Base-by-base conservation (phyloP, 768 basidiomycete species). In the Leucocoprinus birnbaumii region DNA sequence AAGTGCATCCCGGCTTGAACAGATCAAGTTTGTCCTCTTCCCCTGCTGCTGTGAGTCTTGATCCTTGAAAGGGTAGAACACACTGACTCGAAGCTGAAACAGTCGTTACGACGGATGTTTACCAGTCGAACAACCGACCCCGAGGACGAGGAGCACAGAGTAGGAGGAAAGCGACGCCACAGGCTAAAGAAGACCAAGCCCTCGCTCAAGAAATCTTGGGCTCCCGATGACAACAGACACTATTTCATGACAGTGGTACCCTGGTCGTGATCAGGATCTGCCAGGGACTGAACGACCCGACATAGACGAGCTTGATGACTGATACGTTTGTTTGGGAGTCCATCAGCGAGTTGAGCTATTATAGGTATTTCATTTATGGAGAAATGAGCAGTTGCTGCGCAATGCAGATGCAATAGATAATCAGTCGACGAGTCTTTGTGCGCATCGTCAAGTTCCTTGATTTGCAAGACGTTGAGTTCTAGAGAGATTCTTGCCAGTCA, bases 181-280 rank as follows among this genome's bases (percentile, higher is more conserved):
- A n/a, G n/a, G 31, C 27, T 55, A 46, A 47, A 55, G 38, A 53
- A 53, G 43, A 55, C 46, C 22, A 24, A 41, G 18, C 53, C 45
- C 13, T 21, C 25, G 19, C 27, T 41, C 34, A 53, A 22, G 34
- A 53, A 53, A 37, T 31, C 27, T 16, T 53, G 51, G 51, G 24
- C 43, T 13, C 19, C 18, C 4, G 14, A 31, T 13, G 43, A 45
- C 27, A 45, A 41, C n/a, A 44, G 51, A 27, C 27, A 11, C n/a
- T 53, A 53, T 21, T 11, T 37, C 7, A 37, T 37, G 4, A 46
- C 34, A 16, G 31, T n/a, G 18, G 24, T 45, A 37, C 43, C 38
- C 2, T 51, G 48, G 48, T 26, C 50, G 42, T 51, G 18, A 24
- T 40, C 13, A 25, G 22, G 19, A 38, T 35, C n/a, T n/a, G n/a